A percentile compares a stretch with the other conserved stretches of the same genome.
Evolutionary conservation across 371 early-diverging fungal genomes (phyloP).

Genomic region (Mortierella sp.): DNA sequence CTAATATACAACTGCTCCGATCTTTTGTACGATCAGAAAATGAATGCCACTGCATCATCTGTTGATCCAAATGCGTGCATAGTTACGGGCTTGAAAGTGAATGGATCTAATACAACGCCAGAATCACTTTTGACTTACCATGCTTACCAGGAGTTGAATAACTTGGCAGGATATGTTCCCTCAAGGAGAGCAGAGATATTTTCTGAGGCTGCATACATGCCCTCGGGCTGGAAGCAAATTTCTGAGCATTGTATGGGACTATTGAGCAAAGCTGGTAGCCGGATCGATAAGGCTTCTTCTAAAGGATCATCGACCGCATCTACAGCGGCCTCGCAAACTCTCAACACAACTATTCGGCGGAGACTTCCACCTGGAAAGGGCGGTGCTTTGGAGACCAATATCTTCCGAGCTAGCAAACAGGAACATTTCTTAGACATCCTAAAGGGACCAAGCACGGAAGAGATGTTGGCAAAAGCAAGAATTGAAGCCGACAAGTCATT

Average conservation of each 20-base stretch:
- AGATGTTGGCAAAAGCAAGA: slow-evolving; percentile 30
- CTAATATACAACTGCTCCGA: background rate
- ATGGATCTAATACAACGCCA: slow-evolving; percentile 9
- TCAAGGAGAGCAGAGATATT: slow-evolving; percentile 58
- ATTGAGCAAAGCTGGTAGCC: slow-evolving; percentile 37
- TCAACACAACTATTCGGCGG: slow-evolving; percentile 25
- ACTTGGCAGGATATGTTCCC: slow-evolving; percentile 51
- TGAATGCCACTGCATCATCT: slow-evolving; percentile 38
- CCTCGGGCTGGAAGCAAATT: slow-evolving; percentile 63
- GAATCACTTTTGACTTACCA: slow-evolving; percentile 33
- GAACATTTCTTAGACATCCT: slow-evolving; percentile 40
- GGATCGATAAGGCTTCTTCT: slow-evolving; percentile 26
- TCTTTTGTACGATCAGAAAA: slow-evolving; percentile 31
- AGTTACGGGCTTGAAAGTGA: slow-evolving; percentile 56
- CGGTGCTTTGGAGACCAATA: slow-evolving; percentile 45
- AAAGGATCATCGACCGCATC: slow-evolving; percentile 10
- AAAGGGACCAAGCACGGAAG: slow-evolving; percentile 52
- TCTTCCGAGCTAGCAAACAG: slow-evolving; percentile 38
- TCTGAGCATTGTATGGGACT: slow-evolving; percentile 59
- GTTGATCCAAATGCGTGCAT: slow-evolving; percentile 57
- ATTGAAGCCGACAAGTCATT: slow-evolving; percentile 25
- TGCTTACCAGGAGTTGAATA: slow-evolving; percentile 65
- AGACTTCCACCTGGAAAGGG: slow-evolving; percentile 39
- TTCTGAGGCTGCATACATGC: slow-evolving; percentile 50
- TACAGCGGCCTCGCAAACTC: background rate